Percentiles rank a stretch among this genome's conserved stretches.
Evolutionary conservation across 148 eudicot species (phyloP).

Genomic region (Spergularia marina): DNA sequence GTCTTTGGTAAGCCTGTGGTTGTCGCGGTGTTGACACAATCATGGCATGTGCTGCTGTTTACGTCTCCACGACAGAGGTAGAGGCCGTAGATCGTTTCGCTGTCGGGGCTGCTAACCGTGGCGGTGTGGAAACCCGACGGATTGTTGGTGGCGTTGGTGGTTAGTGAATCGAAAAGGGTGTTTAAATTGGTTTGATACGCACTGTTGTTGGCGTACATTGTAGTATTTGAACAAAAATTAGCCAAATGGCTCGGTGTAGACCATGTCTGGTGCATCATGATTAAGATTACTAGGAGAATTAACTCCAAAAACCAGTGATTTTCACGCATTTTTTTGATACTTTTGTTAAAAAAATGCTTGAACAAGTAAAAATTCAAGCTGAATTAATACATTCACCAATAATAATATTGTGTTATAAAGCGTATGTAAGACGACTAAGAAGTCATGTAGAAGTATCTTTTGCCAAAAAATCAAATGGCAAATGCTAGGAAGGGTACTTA

Average conservation of each 20-base stretch:
- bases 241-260: background rate
- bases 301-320: background rate
- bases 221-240: background rate
- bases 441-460: too few relatives aligned
- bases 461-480: too few relatives aligned
- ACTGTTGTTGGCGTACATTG: slow-evolving; percentile 27
- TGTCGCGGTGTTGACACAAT: slow-evolving; percentile 19
- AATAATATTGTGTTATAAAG: too few relatives aligned
- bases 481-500: too few relatives aligned
- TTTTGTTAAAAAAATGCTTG: too few relatives aligned
- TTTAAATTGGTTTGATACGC: slow-evolving; percentile 38
- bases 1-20: background rate
- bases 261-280: background rate
- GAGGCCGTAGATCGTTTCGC: slow-evolving; percentile 8
- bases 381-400: too few relatives aligned
- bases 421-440: too few relatives aligned
- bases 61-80: slow-evolving; percentile 30
- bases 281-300: background rate
- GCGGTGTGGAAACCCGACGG: slow-evolving; percentile 35
- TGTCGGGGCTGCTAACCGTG: slow-evolving; percentile 14
- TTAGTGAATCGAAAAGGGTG: slow-evolving; percentile 34
- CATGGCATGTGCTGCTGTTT: background rate
- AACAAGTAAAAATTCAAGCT: too few relatives aligned
- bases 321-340: background rate
- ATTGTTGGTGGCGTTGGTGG: slow-evolving; percentile 24